Conservation (phyloP, 164 flowering plant species). For the Chimonanthus salicifolius region DNA sequence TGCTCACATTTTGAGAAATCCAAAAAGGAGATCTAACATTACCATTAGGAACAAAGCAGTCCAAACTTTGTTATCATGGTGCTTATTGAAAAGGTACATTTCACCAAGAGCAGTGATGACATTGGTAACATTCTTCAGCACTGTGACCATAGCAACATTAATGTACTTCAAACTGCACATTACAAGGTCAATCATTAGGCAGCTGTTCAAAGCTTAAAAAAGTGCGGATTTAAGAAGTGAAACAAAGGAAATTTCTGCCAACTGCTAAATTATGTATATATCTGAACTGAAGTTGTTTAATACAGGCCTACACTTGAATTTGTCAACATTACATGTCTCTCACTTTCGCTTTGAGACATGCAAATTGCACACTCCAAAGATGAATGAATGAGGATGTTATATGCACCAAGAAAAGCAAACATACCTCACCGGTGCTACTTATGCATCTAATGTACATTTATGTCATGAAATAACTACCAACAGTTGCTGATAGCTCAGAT, state of each 20-base stretch:
- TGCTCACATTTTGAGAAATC: not conserved
- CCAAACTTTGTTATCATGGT: conserved; percentile 90
- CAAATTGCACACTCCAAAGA: not conserved
- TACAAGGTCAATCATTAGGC: conserved; percentile 3
- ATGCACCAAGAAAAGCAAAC: not conserved
- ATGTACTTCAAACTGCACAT: conserved; percentile 90
- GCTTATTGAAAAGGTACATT: conserved; percentile 91
- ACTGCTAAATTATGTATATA: not conserved
- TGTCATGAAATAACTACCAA: not conserved
- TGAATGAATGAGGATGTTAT: not conserved
- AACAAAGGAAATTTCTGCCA: not conserved
- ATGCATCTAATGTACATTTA: not conserved
- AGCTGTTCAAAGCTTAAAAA: not conserved
- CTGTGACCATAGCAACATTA: conserved; percentile 99
- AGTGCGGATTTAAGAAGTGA: not conserved
- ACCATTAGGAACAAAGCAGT: conserved; percentile 96
- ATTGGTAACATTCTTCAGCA: conserved; percentile 97
- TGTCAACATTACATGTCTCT: not conserved
- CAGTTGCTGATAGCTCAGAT: not conserved
- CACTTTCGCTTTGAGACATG: not conserved
- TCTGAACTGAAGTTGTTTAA: not conserved
- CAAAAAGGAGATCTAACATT: conserved; percentile 11
- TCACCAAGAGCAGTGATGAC: conserved; percentile 99
- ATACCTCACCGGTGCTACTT: not conserved
- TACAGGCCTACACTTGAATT: not conserved